Conservation (phyloP, 495 filamentous ascomycete genomes). For the Tuber brumale region DNA sequence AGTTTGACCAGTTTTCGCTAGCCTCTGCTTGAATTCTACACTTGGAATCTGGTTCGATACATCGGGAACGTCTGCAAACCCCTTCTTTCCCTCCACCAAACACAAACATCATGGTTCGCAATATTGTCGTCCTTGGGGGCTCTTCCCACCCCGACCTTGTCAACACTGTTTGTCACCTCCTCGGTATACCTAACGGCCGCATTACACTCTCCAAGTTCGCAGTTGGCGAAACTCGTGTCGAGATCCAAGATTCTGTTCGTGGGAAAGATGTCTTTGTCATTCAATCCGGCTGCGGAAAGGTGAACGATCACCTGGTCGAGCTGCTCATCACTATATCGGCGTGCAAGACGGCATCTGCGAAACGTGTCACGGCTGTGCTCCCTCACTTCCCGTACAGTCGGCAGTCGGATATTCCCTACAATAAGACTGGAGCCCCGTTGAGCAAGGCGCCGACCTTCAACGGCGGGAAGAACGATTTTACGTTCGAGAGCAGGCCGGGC, state of each 20-base stretch:
- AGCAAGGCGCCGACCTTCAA: conserved; percentile 52
- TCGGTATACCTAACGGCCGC: conserved; percentile 76
- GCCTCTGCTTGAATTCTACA: not conserved
- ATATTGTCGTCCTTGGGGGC: conserved; percentile 88
- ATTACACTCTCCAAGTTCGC: conserved; percentile 84
- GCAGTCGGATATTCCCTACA: conserved; percentile 92
- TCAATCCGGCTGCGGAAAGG: conserved; percentile 74
- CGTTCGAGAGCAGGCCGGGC: conserved; percentile 84
- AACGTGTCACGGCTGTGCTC: conserved; percentile 83
- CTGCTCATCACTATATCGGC: conserved; percentile 93
- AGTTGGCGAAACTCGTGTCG: conserved; percentile 88
- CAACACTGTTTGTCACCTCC: conserved; percentile 72
- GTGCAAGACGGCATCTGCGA: conserved; percentile 92
- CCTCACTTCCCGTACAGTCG: conserved; percentile 94
- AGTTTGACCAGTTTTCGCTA: not conserved
- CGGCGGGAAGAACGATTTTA: conserved; percentile 61
- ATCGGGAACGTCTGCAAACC: not conserved
- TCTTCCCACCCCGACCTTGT: conserved; percentile 85
- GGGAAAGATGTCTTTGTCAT: conserved; percentile 98
- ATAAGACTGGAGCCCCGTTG: conserved; percentile 83
- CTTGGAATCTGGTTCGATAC: not conserved
- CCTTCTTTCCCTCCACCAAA: not conserved
- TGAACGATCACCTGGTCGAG: conserved; percentile 94
- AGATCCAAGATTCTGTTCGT: conserved; percentile 90
- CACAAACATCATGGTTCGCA: conserved; percentile 68